Conservation (phyloP, 345 rosid species). For the Eucalyptus tenuipes region DNA sequence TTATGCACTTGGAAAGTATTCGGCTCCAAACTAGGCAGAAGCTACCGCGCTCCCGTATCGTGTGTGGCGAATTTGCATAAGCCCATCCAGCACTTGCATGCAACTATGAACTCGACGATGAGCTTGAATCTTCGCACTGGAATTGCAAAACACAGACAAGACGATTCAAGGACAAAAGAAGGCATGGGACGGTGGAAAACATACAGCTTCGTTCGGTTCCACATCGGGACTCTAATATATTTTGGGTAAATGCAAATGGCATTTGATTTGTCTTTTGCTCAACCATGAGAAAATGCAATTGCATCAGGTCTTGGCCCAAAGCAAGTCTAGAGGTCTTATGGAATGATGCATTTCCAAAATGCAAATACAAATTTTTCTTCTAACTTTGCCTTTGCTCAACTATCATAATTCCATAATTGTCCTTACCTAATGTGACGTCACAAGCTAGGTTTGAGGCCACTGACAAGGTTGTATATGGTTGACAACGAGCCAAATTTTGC, state of each 20-base stretch:
- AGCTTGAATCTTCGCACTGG: background rate
- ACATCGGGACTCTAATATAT: background rate
- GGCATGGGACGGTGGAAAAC: background rate
- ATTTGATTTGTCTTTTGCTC: background rate
- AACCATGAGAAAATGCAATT: background rate
- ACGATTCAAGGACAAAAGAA: background rate
- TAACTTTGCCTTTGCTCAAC: background rate
- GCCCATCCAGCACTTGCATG: background rate
- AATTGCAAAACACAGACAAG: background rate
- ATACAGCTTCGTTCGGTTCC: background rate
- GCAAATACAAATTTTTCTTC: background rate
- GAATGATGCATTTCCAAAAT: background rate
- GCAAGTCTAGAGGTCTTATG: too few relatives aligned
- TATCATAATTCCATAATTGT: background rate
- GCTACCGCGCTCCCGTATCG: background rate
- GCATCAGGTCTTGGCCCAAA: background rate
- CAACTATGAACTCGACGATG: background rate
- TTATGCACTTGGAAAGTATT: background rate
- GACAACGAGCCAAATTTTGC: fast-evolving
- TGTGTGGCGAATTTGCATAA: background rate
- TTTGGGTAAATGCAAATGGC: background rate
- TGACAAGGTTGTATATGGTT: background rate
- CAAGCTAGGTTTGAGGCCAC: background rate
- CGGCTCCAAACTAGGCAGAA: background rate
- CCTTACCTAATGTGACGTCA: background rate